Base-by-base conservation (phyloP, 1,284 basidiomycete species). In the Xerocomus nothofagi region DNA sequence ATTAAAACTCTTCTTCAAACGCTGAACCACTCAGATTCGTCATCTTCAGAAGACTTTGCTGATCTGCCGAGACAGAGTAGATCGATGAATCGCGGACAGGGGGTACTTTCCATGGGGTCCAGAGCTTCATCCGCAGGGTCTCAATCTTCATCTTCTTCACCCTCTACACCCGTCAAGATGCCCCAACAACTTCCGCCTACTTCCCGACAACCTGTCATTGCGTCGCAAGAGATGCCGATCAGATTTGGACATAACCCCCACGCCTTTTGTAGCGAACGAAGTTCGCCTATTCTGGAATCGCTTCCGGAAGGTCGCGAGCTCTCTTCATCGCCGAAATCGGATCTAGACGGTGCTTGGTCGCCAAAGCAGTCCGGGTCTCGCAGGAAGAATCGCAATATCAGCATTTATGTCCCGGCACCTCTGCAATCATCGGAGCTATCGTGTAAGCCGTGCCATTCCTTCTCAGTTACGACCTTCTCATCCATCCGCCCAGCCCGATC, bases 191-290 rank as follows among this genome's bases (percentile, higher is more conserved):
- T 56, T 33, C 50, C 63, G 0, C 18, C 52, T 14, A 23, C 40
- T 34, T 43, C 44, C 34, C 57, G 53, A 20, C 51, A 59, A 6
- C 65, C 61, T 21, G 27, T 67, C 36, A 61, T 67, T 37, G 71
- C 70, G 23, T 65, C 70, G 11, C 74, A 73, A 44, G 73, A 76
- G 15, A 49, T 53, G 21, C 67, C 71, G 10, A 50, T 79, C 30
- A 66, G 70, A n/a, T 82, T 81, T 44, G 73, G 75, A 31, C 74
- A 81, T 51, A 79, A 79, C 61, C 80, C 73, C 32, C 56, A 67
- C 37, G 38, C 46, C 32, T n/a, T 57, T 38, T 32, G 54, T 21
- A 43, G 43, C 30, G 71, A 67, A 44, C 55, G 55, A 40, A 34
- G 56, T 45, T 30, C 63, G 61, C 50, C 62, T 56, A 30, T 69